Evolutionary conservation across 2,329 filamentous ascomycete species (phyloP), one percentile per base, ranked within the genome.

Genomic region (Sarocladium kiliense): DNA sequence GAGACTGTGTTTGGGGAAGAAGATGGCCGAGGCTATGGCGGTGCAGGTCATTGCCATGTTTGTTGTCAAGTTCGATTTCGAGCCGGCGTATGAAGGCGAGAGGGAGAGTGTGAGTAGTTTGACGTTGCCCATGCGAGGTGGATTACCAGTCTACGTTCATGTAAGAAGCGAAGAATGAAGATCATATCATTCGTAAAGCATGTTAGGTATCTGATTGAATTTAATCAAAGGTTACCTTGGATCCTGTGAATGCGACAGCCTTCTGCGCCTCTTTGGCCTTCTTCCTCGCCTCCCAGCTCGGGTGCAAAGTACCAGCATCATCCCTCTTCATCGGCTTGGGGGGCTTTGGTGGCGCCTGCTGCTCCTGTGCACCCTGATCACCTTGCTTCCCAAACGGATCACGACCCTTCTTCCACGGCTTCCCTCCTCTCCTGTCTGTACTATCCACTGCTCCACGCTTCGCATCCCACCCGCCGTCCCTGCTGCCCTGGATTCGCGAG

Each of bases 261-360:
- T 78, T 74, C 59, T 78, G 72, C 58, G 72, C 71, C 61, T 84
- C 80, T 68, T 86, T 85, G 1, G 78, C 78, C 68, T 80, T 80
- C 69, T 82, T 84, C 59, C 76, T 80, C 56, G 84, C 84, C 60
- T 79, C 79, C 84, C 84, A 87, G 63, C 80, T 84, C 1, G 83
- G 80, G 72, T 88, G 85, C 61, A 88, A 66, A 3, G 77, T 61
- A 0, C 81, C 79, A 7, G 80, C 75, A 45, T 81, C 77, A 56
- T 77, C 74, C 62, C 71, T 77, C 55, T 71, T 67, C 21, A 67
- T 62, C 11, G 67, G 66, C 60, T 67, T 71, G 3, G 64, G 63
- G 49, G 61, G 56, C 58, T 61, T 57, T 58, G 57, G 59, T 42
- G 58, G 30, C 44, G 55, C 26, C 50, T 54, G 55, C 56, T 44